Evolutionary conservation across 2,329 filamentous ascomycete genomes (phyloP).

Genomic region (Gliomastix tumulicola): DNA sequence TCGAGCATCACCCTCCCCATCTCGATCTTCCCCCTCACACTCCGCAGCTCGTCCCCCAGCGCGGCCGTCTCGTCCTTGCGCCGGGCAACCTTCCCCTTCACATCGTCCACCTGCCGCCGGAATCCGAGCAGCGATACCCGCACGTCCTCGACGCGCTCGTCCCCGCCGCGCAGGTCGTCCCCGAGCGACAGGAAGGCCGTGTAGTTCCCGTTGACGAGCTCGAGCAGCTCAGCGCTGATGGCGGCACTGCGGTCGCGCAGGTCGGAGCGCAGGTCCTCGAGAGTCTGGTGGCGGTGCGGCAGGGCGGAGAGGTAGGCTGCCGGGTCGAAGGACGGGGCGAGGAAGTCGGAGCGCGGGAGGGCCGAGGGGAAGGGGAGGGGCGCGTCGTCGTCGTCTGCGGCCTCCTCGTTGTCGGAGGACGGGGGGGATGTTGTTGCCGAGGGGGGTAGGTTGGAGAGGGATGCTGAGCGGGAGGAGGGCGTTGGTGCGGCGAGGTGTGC

Average conservation of each 20-base stretch:
- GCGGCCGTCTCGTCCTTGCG: conserved; percentile 55
- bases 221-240: conserved; percentile 80
- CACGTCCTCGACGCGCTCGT: conserved; percentile 86
- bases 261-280: conserved; percentile 86
- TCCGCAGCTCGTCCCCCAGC: conserved; percentile 59
- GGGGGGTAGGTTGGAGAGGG: conserved; percentile 16
- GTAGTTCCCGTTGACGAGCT: conserved; percentile 94
- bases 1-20: conserved; percentile 57
- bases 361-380: conserved; percentile 84
- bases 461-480: neutral
- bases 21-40: conserved; percentile 58
- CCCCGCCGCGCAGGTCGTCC: conserved; percentile 73
- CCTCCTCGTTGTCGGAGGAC: conserved; percentile 26
- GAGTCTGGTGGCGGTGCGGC: conserved; percentile 84
- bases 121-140: conserved; percentile 83
- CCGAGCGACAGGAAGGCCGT: conserved; percentile 83
- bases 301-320: conserved; percentile 74
- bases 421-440: conserved; percentile 14
- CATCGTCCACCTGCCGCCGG: conserved; percentile 68
- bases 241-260: conserved; percentile 72
- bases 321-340: conserved; percentile 70
- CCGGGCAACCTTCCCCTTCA: conserved; percentile 59
- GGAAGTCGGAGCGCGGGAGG: conserved; percentile 76
- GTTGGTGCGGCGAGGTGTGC: conserved; percentile 15
- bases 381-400: conserved; percentile 48